phyloP scores from a whole-genome alignment of 2,329 filamentous ascomycete genomes.

The Penicillium palitans region DNA sequence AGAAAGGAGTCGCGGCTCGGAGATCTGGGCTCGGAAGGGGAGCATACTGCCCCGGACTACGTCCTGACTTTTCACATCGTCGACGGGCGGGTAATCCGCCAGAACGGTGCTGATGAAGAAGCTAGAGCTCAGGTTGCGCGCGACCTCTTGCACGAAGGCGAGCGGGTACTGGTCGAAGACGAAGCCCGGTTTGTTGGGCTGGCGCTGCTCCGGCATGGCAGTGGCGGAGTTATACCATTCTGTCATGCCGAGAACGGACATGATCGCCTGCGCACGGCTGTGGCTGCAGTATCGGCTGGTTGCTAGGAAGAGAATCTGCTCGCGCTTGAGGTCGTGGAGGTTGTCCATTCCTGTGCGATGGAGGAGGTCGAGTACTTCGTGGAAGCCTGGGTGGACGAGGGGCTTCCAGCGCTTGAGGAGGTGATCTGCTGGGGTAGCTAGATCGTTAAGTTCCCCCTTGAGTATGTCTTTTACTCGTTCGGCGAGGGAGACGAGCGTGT shows the following conservation, averaged over 20 bases:
- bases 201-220: neutral
- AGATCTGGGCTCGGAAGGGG: neutral
- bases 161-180: neutral
- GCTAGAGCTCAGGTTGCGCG: neutral
- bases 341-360: neutral
- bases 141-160: neutral
- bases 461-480: neutral
- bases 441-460: neutral
- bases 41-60: neutral
- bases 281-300: neutral
- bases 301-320: neutral
- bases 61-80: neutral
- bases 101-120: neutral
- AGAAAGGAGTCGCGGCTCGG: neutral
- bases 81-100: neutral
- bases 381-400: neutral
- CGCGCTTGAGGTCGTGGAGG: neutral
- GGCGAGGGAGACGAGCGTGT: neutral
- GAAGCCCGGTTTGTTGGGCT: neutral
- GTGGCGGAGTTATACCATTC: neutral
- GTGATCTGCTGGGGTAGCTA: neutral
- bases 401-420: neutral
- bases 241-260: neutral
- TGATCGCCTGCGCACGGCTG: neutral
- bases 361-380: neutral